Evolutionary conservation across 169 alveolate species (phyloP).

Genomic region (Plasmodium falciparum): DNA sequence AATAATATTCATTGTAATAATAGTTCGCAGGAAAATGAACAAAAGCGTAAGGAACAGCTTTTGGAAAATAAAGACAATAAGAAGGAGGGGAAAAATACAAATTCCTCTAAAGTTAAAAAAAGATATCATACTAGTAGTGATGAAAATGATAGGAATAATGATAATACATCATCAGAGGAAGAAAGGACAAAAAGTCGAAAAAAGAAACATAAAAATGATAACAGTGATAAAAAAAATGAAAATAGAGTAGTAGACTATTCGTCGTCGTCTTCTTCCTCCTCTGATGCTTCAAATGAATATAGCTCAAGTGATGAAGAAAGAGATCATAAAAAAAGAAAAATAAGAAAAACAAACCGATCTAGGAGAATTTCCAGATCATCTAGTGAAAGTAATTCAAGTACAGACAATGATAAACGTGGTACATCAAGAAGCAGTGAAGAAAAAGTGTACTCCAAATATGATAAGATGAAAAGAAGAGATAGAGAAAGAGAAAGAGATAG

Average conservation of each 20-base stretch:
- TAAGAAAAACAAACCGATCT: background rate
- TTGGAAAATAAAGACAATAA: background rate
- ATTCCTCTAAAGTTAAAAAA: background rate
- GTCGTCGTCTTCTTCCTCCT: conserved; percentile 10
- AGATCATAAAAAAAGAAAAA: conserved; percentile 15
- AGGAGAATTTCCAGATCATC: conserved; percentile 23
- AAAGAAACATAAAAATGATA: conserved; percentile 19
- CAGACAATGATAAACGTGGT: conserved; percentile 18
- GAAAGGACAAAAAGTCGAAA: conserved; percentile 12
- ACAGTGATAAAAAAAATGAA: conserved; percentile 10
- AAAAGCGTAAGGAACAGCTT: background rate
- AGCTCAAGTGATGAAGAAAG: conserved; percentile 25
- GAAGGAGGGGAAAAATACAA: background rate
- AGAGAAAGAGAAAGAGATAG: too few relatives aligned
- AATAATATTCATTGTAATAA: background rate
- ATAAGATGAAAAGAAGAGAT: conserved; percentile 4
- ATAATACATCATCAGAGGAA: conserved; percentile 15
- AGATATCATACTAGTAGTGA: background rate
- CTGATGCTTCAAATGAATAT: background rate
- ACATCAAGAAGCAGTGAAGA: conserved; percentile 36
- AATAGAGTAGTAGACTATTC: conserved; percentile 11
- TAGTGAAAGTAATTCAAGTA: conserved; percentile 38
- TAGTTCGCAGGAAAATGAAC: background rate
- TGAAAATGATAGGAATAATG: background rate
- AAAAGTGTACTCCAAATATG: conserved; percentile 4